These are phyloP conservation scores for Talaromyces sp. DNA, from an alignment of 2,329 filamentous ascomycete species.

Conservation along the genomic window DNA sequence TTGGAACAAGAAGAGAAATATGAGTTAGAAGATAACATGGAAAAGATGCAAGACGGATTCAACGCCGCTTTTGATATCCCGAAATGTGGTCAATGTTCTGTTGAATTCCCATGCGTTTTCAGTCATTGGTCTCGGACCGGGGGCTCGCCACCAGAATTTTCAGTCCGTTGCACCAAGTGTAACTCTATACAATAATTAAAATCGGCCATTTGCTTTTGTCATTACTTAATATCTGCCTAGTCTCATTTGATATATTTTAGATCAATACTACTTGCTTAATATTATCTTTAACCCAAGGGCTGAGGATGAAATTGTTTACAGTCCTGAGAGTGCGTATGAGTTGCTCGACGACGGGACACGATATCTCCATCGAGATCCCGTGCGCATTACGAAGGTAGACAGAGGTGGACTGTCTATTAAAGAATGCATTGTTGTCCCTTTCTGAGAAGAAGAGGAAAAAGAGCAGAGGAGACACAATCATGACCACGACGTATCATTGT, in stretches of 20 bases:
- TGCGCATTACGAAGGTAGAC: no score
- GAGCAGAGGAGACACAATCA: no score
- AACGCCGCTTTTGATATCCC: background rate
- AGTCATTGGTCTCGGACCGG: no score
- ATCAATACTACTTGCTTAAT: no score
- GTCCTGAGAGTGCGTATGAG: background rate
- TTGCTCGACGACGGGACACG: background rate
- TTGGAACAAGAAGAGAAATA: background rate
- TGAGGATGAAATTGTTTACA: background rate
- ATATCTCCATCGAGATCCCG: background rate
- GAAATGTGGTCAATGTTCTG: background rate
- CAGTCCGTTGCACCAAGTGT: no score
- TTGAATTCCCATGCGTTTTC: background rate
- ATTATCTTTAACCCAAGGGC: background rate
- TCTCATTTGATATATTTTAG: no score
- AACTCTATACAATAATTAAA: no score
- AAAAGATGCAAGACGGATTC: background rate
- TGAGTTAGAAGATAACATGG: background rate
- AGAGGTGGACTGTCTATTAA: background rate
- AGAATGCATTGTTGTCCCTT: background rate
- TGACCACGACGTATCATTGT: no score
- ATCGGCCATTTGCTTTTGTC: no score
- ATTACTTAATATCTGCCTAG: no score
- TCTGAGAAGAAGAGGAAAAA: background rate
- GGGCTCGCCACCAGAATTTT: no score